Evolutionary conservation across 1,139 yeast species (phyloP).

Genomic region (Pneumocystis wakefieldiae): DNA sequence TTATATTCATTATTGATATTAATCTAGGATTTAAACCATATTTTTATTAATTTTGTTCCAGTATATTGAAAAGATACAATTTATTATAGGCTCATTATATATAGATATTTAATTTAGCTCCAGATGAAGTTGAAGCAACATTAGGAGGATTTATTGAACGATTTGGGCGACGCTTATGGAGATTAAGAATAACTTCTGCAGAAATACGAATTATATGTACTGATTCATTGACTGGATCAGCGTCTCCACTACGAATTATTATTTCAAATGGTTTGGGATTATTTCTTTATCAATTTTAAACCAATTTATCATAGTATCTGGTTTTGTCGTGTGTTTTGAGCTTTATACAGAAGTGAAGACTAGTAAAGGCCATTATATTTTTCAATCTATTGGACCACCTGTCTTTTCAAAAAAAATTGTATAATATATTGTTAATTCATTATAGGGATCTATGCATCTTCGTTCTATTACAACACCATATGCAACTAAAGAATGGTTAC

Average conservation of each 20-base stretch:
- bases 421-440: not conserved
- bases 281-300: not conserved
- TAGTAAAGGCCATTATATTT: constrained; percentile 86
- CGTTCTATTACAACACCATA: constrained; percentile 91
- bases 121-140: constrained; percentile 93
- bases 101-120: constrained; percentile 82
- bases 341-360: constrained; percentile 88
- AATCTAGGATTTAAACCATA: not conserved
- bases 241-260: constrained; percentile 91
- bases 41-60: not conserved
- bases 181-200: constrained; percentile 91
- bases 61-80: not conserved
- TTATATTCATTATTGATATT: constrained; percentile 31
- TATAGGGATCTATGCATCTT: constrained; percentile 76
- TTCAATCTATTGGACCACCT: constrained; percentile 70
- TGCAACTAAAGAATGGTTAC: constrained; percentile 93
- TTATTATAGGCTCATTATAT: constrained; percentile 45
- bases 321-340: constrained; percentile 92
- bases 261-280: constrained; percentile 44
- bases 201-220: constrained; percentile 92
- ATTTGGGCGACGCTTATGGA: constrained; percentile 92
- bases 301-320: constrained; percentile 42
- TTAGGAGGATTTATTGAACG: constrained; percentile 95
- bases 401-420: constrained; percentile 29
- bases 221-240: constrained; percentile 71